phyloP scores from a whole-genome alignment of 2,329 filamentous ascomycete species.

The Magnaporthiopsis poae region DNA sequence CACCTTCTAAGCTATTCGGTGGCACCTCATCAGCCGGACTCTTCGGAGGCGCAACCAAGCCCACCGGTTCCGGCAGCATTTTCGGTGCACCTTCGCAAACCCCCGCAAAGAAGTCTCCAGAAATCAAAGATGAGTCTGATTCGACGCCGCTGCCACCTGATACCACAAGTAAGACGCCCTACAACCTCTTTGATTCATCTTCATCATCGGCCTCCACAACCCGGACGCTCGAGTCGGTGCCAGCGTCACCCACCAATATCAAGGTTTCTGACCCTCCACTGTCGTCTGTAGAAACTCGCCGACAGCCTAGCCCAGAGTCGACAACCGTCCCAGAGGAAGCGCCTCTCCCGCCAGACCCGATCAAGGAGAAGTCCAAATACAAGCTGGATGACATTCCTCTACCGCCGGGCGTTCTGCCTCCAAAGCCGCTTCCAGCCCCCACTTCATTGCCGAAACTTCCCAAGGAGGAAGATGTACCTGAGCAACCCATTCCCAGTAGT shows the following conservation, averaged over 20 bases:
- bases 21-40: constrained; percentile 7
- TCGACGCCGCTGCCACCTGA: constrained; percentile 39
- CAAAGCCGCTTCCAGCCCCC: background rate
- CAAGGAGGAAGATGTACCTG: constrained; percentile 1
- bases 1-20: constrained; percentile 17
- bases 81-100: constrained; percentile 13
- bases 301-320: background rate
- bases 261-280: constrained; percentile 6
- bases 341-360: constrained; percentile 18
- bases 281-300: constrained; percentile 2
- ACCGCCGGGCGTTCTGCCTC: constrained; percentile 4
- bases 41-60: background rate
- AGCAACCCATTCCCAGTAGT: constrained; percentile 15
- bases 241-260: constrained; percentile 1
- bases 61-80: constrained; percentile 7
- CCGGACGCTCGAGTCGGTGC: background rate
- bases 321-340: constrained; percentile 15
- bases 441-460: background rate
- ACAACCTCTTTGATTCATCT: constrained; percentile 39
- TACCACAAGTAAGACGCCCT: constrained; percentile 42
- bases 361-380: constrained; percentile 11
- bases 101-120: constrained; percentile 17
- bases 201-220: constrained; percentile 39
- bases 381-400: constrained; percentile 4
- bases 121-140: constrained; percentile 25